Conservation (phyloP, 352 stramenopile genomes). For the Globisporangium viniferum region DNA sequence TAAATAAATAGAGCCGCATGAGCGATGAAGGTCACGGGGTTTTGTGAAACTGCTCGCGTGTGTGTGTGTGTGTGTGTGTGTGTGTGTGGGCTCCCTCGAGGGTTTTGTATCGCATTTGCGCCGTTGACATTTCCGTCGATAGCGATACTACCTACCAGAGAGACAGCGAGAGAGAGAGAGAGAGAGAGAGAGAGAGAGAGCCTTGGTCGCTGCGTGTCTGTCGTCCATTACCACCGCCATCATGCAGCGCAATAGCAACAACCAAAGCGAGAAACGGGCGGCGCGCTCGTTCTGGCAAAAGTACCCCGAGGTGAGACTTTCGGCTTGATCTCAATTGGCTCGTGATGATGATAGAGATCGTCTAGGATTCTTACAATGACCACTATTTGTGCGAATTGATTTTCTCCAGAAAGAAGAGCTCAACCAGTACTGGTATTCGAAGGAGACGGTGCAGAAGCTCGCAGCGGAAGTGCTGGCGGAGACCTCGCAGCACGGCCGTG, state of each 20-base stretch:
- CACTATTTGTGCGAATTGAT: not conserved
- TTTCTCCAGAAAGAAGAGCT: conserved; percentile 89
- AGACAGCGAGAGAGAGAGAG: not conserved
- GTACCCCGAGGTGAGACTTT: conserved; percentile 49
- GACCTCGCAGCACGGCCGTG: conserved; percentile 29
- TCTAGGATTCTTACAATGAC: no score
- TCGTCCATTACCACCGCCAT: not conserved
- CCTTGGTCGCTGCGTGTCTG: no score
- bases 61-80: not conserved
- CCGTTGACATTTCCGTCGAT: not conserved
- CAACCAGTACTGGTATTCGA: conserved; percentile 97
- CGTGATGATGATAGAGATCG: no score
- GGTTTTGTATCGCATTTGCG: not conserved
- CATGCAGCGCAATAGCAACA: conserved; percentile 13
- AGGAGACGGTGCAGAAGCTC: conserved; percentile 79
- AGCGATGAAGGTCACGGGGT: not conserved
- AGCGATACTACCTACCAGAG: not conserved
- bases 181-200: not conserved
- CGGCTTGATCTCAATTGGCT: not conserved
- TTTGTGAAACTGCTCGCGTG: conserved; percentile 4
- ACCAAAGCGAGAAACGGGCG: conserved; percentile 16
- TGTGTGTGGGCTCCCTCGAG: not conserved
- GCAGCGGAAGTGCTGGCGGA: conserved; percentile 61
- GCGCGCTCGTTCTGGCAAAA: conserved; percentile 60
- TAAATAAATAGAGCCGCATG: conserved; percentile 13